Conservation (phyloP, 495 filamentous ascomycete genomes). For the Trichoderma erinaceum region DNA sequence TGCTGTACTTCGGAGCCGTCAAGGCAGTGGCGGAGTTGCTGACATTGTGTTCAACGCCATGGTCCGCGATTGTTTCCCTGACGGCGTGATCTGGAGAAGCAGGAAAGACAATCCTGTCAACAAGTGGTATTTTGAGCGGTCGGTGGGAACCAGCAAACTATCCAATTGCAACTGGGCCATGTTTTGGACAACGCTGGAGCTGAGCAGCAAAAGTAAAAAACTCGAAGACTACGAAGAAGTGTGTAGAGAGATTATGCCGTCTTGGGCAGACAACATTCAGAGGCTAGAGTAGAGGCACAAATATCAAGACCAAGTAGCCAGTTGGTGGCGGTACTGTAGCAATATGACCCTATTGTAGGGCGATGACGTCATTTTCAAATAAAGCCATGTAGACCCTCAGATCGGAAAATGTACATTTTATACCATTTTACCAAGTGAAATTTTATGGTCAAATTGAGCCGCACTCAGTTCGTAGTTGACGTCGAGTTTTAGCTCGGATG, state of each 20-base stretch:
- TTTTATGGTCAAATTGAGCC: too few species aligned
- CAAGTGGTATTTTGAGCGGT: constrained; percentile 94
- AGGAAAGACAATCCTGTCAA: constrained; percentile 79
- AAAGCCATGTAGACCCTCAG: too few species aligned
- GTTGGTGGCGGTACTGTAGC: too few species aligned
- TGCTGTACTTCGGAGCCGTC: constrained; percentile 78
- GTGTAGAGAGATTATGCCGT: constrained; percentile 71
- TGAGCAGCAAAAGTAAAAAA: constrained; percentile 41
- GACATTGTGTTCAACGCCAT: constrained; percentile 95
- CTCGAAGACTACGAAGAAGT: constrained; percentile 79
- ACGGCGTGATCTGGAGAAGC: constrained; percentile 75
- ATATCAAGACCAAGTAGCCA: too few species aligned
- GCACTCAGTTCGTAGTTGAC: too few species aligned
- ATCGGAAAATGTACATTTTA: too few species aligned
- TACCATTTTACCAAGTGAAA: too few species aligned
- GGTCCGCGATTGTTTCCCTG: constrained; percentile 79
- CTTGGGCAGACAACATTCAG: constrained; percentile 60
- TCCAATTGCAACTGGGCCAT: constrained; percentile 79
- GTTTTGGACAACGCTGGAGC: constrained; percentile 87
- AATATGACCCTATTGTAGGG: too few species aligned
- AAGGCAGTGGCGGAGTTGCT: constrained; percentile 87
- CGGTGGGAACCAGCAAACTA: constrained; percentile 74
- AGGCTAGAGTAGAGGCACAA: background rate
- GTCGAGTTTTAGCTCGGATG: too few species aligned
- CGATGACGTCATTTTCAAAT: too few species aligned